Evolutionary conservation across 176 grass and related monocot genomes (phyloP).

Genomic region (Zizania latifolia): DNA sequence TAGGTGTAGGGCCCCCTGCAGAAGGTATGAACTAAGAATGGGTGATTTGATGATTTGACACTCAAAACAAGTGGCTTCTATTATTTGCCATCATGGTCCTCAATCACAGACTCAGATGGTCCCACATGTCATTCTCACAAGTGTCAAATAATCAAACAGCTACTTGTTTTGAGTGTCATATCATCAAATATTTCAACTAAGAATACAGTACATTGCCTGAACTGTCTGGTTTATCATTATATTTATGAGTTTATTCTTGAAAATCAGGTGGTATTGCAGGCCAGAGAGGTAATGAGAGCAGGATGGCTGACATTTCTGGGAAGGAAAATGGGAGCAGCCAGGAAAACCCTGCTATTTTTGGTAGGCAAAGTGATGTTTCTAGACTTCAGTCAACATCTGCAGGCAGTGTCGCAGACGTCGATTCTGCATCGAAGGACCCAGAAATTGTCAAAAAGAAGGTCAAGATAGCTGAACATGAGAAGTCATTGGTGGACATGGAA

Average conservation of each 20-base stretch:
- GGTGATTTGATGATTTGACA: no score
- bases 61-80: no score
- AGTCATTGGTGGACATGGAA: slow-evolving; percentile 43
- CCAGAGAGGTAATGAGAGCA: slow-evolving; percentile 61
- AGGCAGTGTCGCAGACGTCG: slow-evolving; percentile 70
- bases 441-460: slow-evolving; percentile 59
- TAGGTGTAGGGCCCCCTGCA: slow-evolving; percentile 47
- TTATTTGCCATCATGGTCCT: no score
- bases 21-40: slow-evolving; percentile 73
- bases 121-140: no score
- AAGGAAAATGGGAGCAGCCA: slow-evolving; percentile 67
- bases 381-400: slow-evolving; percentile 57
- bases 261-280: slow-evolving; percentile 44
- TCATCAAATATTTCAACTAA: no score
- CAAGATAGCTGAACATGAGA: slow-evolving; percentile 54
- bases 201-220: slow-evolving; percentile 9
- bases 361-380: slow-evolving; percentile 48
- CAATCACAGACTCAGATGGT: no score
- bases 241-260: slow-evolving; percentile 26
- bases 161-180: no score
- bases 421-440: slow-evolving; percentile 58
- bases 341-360: slow-evolving; percentile 56
- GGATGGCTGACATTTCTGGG: slow-evolving; percentile 62
- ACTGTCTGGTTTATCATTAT: slow-evolving; percentile 18
- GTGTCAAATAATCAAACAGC: no score